Percentiles rank a stretch among this genome's conserved stretches.
Evolutionary conservation across 345 rosid genomes (phyloP).

Genomic region (Salix brachista): DNA sequence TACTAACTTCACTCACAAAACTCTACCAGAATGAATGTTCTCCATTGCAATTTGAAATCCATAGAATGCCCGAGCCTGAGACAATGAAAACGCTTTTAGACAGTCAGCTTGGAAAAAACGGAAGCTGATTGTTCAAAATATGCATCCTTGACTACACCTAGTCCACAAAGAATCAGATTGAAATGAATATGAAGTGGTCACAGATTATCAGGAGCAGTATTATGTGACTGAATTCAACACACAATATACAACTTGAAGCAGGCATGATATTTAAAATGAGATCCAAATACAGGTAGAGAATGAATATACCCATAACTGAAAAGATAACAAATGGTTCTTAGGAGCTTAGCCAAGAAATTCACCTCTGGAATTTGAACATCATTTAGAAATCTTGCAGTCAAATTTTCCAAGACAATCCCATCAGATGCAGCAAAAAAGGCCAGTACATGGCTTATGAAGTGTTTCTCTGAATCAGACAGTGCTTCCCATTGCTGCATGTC

Average conservation of each 20-base stretch:
- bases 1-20: constrained; percentile 10
- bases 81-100: constrained; percentile 24
- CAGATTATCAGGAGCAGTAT: neutral
- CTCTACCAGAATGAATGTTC: constrained; percentile 87
- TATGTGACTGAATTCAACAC: neutral
- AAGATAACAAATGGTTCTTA: neutral
- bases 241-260: neutral
- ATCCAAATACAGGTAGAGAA: neutral
- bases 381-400: constrained; percentile 80
- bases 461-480: constrained; percentile 58
- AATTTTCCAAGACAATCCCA: constrained; percentile 87
- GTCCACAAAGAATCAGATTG: neutral
- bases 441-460: constrained; percentile 72
- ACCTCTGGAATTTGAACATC: constrained; percentile 93
- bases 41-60: constrained; percentile 96
- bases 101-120: neutral
- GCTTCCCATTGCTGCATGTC: constrained; percentile 79
- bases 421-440: constrained; percentile 95
- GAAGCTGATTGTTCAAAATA: neutral
- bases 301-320: neutral
- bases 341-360: constrained; percentile 1
- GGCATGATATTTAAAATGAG: neutral
- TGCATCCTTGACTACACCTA: constrained; percentile 1
- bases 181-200: neutral
- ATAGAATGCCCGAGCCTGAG: constrained; percentile 88